Evolutionary conservation across 2,329 filamentous ascomycete genomes (phyloP).

Genomic region (Colletotrichum orchidophilum): DNA sequence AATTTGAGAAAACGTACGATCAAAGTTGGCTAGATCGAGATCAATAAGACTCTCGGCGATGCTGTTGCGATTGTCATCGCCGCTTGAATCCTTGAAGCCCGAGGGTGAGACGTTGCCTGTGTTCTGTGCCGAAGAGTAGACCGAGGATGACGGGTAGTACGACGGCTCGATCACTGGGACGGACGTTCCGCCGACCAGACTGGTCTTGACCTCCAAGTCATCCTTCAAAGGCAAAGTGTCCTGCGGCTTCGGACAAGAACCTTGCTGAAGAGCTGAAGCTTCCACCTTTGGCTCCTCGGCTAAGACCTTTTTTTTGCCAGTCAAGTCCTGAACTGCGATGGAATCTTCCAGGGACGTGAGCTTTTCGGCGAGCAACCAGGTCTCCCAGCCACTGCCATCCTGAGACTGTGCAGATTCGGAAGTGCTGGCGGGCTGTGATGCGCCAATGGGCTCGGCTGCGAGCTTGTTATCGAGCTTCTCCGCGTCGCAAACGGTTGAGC

Average conservation of each 20-base stretch:
- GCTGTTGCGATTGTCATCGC: neutral
- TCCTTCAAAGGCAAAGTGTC: neutral
- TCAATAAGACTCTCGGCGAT: constrained; percentile 43
- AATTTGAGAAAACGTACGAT: constrained; percentile 38
- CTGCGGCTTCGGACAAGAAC: neutral
- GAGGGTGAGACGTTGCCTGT: constrained; percentile 6
- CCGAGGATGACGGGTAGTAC: constrained; percentile 23
- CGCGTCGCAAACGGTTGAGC: neutral
- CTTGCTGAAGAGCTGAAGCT: neutral
- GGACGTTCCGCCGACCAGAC: neutral
- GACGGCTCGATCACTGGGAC: neutral
- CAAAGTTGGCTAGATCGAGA: constrained; percentile 47
- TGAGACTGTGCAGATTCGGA: constrained; percentile 21
- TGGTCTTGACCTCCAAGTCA: neutral
- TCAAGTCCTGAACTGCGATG: neutral
- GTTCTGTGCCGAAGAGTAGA: constrained; percentile 26
- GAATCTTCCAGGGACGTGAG: constrained; percentile 1
- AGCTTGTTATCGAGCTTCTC: neutral
- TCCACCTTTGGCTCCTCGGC: too few relatives aligned
- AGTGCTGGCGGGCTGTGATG: neutral
- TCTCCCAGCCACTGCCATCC: constrained; percentile 9
- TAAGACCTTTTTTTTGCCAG: neutral
- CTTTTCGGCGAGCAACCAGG: constrained; percentile 29
- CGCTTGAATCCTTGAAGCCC: neutral
- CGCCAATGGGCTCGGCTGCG: neutral